Percentiles rank a stretch among this genome's conserved stretches.
These are phyloP conservation scores for Knoxdaviesia proteae DNA, from an alignment of 2,329 filamentous ascomycete genomes.

Conservation along the genomic window DNA sequence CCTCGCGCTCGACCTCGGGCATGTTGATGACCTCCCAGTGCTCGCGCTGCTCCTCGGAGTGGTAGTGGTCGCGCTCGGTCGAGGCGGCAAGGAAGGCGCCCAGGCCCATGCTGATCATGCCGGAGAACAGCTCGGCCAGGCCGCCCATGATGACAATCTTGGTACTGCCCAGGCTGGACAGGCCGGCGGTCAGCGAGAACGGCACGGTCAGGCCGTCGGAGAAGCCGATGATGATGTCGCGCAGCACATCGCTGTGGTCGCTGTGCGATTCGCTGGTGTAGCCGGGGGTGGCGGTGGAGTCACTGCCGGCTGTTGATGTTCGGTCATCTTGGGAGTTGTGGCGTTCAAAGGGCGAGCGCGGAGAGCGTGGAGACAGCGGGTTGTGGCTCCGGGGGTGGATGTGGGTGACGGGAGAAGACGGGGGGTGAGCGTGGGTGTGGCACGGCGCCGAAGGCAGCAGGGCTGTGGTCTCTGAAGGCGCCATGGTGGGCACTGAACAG, in stretches of 20 bases:
- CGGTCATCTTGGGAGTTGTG: background rate
- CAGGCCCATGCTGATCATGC: constrained; percentile 59
- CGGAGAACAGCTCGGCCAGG: constrained; percentile 53
- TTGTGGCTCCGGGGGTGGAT: too few species aligned
- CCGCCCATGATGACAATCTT: constrained; percentile 51
- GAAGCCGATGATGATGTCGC: constrained; percentile 54
- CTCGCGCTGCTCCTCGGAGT: constrained; percentile 25
- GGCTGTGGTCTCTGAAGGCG: too few species aligned
- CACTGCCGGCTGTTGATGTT: constrained; percentile 6
- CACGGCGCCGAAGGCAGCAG: too few species aligned
- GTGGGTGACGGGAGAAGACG: too few species aligned
- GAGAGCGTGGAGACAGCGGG: too few species aligned
- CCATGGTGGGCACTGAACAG: too few species aligned
- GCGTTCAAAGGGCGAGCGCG: too few species aligned
- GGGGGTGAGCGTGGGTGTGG: too few species aligned
- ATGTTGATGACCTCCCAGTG: constrained; percentile 19
- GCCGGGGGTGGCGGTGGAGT: constrained; percentile 6
- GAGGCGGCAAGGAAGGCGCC: constrained; percentile 50
- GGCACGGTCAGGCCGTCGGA: constrained; percentile 64
- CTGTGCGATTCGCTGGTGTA: constrained; percentile 8
- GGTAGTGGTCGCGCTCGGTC: constrained; percentile 30
- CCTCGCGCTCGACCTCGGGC: constrained; percentile 22
- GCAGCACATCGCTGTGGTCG: constrained; percentile 24
- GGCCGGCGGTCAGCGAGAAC: constrained; percentile 56
- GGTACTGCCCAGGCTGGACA: constrained; percentile 44